Base-by-base conservation (phyloP, 345 rosid species). In the Anacardium occidentale region DNA sequence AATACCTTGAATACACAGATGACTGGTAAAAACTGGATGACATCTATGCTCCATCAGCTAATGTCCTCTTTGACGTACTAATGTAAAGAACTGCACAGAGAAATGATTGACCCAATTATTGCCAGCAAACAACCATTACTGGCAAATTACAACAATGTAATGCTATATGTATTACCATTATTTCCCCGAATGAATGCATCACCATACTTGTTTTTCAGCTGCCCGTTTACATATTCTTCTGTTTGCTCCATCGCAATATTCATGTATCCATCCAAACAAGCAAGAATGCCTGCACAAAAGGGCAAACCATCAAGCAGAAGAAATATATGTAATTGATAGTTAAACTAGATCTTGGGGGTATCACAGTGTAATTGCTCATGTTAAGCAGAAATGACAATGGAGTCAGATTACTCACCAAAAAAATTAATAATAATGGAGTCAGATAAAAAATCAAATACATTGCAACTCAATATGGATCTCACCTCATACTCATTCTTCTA, bases 161-260 rank as follows among this genome's bases (percentile, higher is more conserved):
- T 62, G 7, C n/a, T 51, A 9, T 26, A 34, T 22, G 29, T 1
- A 0, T 68, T 83, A 88, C 93, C 99, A 3, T 95, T 95, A 75
- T 95, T 95, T 72, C 98, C 99, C 54, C 98, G 96, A 64, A 92
- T 95, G 66, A 95, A 92, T 69, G 99, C 98, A 53, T 95, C 99
- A 0, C 97, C 99, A 9, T 95, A 91, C 75, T 95, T 95, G 63
- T 95, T 92, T 78, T 95, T 95, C 60, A 92, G 82, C 82, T 95
- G 98, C 5, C 99, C 98, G 58, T 95, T 92, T 2, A 92, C 96
- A 15, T 95, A 89, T 78, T 95, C 98, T 62, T 95, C 98, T 0
- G 97, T 95, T 78, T 92, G 98, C 73, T 91, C 99, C 99, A 95
- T 95, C 6, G 99, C 99, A 63, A 95, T 91, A 69, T 92, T 95